Base-by-base conservation (phyloP, 2,329 filamentous ascomycete species). In the Sporothrix inflata region DNA sequence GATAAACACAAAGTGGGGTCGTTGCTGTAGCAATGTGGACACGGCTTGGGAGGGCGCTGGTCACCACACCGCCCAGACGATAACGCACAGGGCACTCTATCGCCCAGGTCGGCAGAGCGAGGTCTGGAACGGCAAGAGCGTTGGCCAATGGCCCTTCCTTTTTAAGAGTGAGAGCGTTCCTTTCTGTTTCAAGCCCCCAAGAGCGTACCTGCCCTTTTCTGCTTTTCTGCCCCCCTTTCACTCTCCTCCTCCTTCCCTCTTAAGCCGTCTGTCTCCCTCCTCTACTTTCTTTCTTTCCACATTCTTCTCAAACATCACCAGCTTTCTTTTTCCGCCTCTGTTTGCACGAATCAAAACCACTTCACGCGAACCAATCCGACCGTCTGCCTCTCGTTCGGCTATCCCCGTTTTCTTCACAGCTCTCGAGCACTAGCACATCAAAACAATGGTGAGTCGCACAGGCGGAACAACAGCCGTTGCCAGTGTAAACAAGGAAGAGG, bases 21-120 rank as follows among this genome's bases (percentile, higher is more conserved):
- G 72, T 74, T 74, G 72, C 72, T 65, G 74, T 74, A 69, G 71
- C 72, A 74, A 74, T 72, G 57, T 68, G 55, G 34, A 34, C n/a
- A 42, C 30, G 19, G 30, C 30, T 34, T 27, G 66, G 1, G 12
- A 19, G 6, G n/a, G 66, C 16, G 8, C 27, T 66, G 34, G 63
- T 49, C 63, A 42, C 66, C 66, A 34, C 63, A 42, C 66, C 66
- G 49, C 66, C 49, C 9, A 34, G 27, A 12, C n/a, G 45, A 68
- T 34, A 66, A 21, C 40, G 65, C 66, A 61, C 69, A 70, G 53
- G 69, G 40, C 69, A 63, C 53, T 42, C 21, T 65, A 49, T 66
- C 60, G 60, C 60, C 51, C 60, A 65, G 57, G 51, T 30, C 16
- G 34, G 8, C 68, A 61, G 38, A 70, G 24, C 42, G 27, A 61